Evolutionary conservation across 2,329 filamentous ascomycete species (phyloP), one percentile per base, ranked within the genome.

Genomic region (Aureobasidium subglaciale): DNA sequence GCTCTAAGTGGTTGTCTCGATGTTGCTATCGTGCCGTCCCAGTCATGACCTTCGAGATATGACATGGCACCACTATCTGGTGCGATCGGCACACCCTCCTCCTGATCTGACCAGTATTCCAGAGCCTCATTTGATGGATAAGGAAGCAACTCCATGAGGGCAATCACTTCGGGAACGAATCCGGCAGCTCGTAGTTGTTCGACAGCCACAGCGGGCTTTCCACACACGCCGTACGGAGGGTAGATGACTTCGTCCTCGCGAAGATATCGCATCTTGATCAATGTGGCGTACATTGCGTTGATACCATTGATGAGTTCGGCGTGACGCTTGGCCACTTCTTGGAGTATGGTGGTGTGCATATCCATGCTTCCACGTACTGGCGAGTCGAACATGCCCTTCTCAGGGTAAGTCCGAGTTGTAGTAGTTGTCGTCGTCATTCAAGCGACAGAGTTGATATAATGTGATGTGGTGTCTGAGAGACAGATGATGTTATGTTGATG

Each of bases 11-110:
- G 45, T 25, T 50, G 46, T 24, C 55, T 48, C 16, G 55, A 34
- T 35, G 35, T 56, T 25, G 40, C 15, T 30, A 52, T 45, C 22
- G 54, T 48, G 20, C 11, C 35, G 15, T 56, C 42, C 41, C 42
- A 56, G 8, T 46, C 54, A n/a, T 54, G 42, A 5, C 45, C 55
- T 13, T 35, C 55, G 4, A 56, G 55, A 45, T 56, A 56, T 38
- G 55, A 56, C 45, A 56, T 40, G 16, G 29, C 55, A 16, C 37
- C 45, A 18, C 55, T 56, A 18, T 56, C 55, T 11, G 55, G 55
- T 7, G 55, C 55, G 7, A 56, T 56, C 10, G 46, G 45, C 18
- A 56, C 22, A 24, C 55, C 55, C 29, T 52, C 55, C 24, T 52
- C 45, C 43, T 52, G 55, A 10, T 29, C 22, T 2, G 55, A 48